Percentiles rank a stretch among this genome's conserved stretches.
These are phyloP conservation scores for Nannochloropsis oceanica DNA, from an alignment of 108 stramenopile genomes.

Conservation along the genomic window DNA sequence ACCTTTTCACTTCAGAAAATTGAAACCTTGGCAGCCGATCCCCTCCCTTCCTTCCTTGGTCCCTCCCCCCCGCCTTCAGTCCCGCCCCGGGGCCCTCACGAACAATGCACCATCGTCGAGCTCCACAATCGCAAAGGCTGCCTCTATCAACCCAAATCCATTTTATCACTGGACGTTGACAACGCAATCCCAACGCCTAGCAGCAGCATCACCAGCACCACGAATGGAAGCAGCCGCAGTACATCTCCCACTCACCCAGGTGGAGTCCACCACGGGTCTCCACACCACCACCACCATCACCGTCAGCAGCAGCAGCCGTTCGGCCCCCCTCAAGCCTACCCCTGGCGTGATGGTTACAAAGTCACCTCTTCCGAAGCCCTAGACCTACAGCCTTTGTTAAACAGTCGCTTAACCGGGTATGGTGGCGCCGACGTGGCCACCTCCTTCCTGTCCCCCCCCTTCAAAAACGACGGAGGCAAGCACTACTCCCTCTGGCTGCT, in stretches of 20 bases:
- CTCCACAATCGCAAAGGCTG: background rate
- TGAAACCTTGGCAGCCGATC: background rate
- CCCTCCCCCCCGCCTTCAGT: background rate
- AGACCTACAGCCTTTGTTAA: background rate
- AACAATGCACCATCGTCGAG: background rate
- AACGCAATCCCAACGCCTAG: background rate
- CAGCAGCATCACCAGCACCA: background rate
- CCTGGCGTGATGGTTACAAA: background rate
- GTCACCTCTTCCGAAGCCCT: background rate
- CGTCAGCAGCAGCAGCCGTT: background rate
- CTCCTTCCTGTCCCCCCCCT: background rate
- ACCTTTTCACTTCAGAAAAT: too few species aligned
- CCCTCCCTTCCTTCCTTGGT: background rate
- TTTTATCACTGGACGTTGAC: background rate
- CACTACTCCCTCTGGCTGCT: background rate
- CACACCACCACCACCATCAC: background rate
- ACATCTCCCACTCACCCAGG: too few species aligned
- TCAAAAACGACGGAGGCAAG: background rate
- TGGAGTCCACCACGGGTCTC: background rate
- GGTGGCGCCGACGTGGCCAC: background rate
- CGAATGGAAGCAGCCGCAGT: background rate
- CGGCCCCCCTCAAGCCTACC: background rate
- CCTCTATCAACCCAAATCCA: background rate
- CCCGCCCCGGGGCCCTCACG: background rate
- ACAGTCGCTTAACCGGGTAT: background rate